A percentile compares a stretch with the other conserved stretches of the same genome.
Evolutionary conservation across 2,329 filamentous ascomycete species (phyloP).

Genomic region (Neoascochyta sp.): DNA sequence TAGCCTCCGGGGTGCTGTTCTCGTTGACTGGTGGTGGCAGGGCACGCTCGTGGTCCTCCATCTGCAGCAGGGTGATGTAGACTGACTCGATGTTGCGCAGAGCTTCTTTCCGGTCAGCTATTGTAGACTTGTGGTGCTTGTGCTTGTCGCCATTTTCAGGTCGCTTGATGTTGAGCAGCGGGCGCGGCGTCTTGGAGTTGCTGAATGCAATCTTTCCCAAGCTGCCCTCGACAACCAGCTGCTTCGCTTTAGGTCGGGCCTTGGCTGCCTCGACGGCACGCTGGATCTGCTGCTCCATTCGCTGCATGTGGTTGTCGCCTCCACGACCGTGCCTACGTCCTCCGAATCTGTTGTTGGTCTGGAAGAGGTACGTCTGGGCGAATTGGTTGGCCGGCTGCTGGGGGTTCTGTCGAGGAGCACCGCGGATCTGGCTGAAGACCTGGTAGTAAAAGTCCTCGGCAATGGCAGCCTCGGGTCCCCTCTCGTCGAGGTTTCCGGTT

Average conservation of each 20-base stretch:
- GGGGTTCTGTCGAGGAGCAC: constrained; percentile 82
- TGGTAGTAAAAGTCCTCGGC: constrained; percentile 98
- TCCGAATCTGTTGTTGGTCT: constrained; percentile 83
- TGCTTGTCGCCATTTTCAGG: constrained; percentile 60
- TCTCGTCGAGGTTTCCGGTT: constrained; percentile 79
- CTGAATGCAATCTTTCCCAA: constrained; percentile 98
- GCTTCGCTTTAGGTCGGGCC: constrained; percentile 95
- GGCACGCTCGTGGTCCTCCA: constrained; percentile 87
- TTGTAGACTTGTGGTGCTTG: constrained; percentile 47
- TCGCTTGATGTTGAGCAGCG: constrained; percentile 91
- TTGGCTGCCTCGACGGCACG: constrained; percentile 96
- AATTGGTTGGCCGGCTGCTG: constrained; percentile 93
- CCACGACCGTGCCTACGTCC: constrained; percentile 72
- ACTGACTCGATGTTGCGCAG: constrained; percentile 84
- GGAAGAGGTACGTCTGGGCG: constrained; percentile 94
- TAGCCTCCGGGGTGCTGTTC: constrained; percentile 62
- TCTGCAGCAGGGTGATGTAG: constrained; percentile 82
- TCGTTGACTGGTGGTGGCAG: constrained; percentile 67
- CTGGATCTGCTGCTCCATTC: constrained; percentile 99
- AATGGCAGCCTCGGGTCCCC: constrained; percentile 73
- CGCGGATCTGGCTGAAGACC: constrained; percentile 90
- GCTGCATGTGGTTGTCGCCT: constrained; percentile 94
- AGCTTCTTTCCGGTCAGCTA: constrained; percentile 73
- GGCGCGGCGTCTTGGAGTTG: constrained; percentile 96
- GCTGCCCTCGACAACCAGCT: constrained; percentile 92